Evolutionary conservation across 2,329 filamentous ascomycete genomes (phyloP), one percentile per base, ranked within the genome.

Genomic region (Chaetomiaceae sp.): DNA sequence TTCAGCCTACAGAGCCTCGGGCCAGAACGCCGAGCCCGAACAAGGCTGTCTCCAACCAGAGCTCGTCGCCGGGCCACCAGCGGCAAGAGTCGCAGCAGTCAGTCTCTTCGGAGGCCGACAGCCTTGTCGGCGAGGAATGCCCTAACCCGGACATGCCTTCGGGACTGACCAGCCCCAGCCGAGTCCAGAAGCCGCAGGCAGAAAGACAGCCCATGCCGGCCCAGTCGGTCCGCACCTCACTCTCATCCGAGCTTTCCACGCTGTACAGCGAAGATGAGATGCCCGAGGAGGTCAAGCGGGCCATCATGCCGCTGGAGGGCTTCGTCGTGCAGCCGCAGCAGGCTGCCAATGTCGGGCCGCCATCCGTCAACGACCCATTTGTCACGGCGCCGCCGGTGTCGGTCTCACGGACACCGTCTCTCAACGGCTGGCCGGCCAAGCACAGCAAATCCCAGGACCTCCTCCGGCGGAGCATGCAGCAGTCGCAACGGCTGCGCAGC

Each of bases 181-280:
- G 59, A 59, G 42, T 25, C 9, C 60, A 33, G 29, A 55, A 48
- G 9, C 55, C 20, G 8, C 49, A 58, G 11, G 14, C 40, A 9
- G 49, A 58, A 14, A 52, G 38, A 11, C 57, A 61, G 39, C 51
- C 44, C 19, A 46, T 25, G 4, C 37, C 22, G 27, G 53, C 34
- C 20, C 52, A 59, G 4, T 76, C 74, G 0, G 53, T 64, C 4
- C 68, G 71, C 4, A 80, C 75, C 56, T 70, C 76, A 8, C 67
- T 71, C 14, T 81, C 78, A 0, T 81, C 78, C 36, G 75, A 77
- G 2, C 67, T 83, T 5, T 83, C 80, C 4, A 83, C 80, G 0
- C 64, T 83, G 5, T 81, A 81, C 57, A 82, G 79, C 54, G 76
- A 75, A 44, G 77, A 79, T 27, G 78, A 80, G 49, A 67, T 70